phyloP scores from a whole-genome alignment of 2,329 filamentous ascomycete genomes.

The Fusarium sp. region DNA sequence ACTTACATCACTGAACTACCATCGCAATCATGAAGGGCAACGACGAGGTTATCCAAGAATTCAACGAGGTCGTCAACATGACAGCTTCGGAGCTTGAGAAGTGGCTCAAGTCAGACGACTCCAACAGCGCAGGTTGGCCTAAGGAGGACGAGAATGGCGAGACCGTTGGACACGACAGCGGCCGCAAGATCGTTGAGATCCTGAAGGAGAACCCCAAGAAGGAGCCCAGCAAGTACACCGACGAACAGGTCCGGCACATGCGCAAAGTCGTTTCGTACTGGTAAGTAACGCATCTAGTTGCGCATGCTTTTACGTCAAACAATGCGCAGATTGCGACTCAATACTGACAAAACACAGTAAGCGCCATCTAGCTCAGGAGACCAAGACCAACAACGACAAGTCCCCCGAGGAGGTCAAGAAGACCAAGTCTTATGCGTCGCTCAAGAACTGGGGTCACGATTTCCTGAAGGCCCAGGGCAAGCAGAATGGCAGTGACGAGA shows the following conservation, averaged over 20 bases:
- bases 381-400: constrained; percentile 66
- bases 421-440: constrained; percentile 66
- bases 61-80: constrained; percentile 77
- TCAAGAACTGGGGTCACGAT: constrained; percentile 73
- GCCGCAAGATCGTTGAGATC: constrained; percentile 72
- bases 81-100: constrained; percentile 67
- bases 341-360: constrained; percentile 54
- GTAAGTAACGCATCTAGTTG: constrained; percentile 38
- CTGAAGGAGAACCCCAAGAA: constrained; percentile 71
- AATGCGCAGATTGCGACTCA: not conserved
- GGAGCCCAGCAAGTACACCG: constrained; percentile 65
- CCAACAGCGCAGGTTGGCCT: constrained; percentile 68
- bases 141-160: constrained; percentile 69
- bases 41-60: constrained; percentile 62
- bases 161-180: constrained; percentile 72
- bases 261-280: constrained; percentile 72
- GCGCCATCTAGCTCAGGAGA: constrained; percentile 73
- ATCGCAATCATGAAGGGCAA: constrained; percentile 43
- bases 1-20: not conserved
- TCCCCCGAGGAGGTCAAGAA: constrained; percentile 57
- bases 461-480: constrained; percentile 56
- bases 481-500: constrained; percentile 10
- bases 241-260: constrained; percentile 69
- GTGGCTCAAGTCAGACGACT: constrained; percentile 71
- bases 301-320: no score